phyloP scores from a whole-genome alignment of 2,329 filamentous ascomycete species.

The Clathrospora elynae region DNA sequence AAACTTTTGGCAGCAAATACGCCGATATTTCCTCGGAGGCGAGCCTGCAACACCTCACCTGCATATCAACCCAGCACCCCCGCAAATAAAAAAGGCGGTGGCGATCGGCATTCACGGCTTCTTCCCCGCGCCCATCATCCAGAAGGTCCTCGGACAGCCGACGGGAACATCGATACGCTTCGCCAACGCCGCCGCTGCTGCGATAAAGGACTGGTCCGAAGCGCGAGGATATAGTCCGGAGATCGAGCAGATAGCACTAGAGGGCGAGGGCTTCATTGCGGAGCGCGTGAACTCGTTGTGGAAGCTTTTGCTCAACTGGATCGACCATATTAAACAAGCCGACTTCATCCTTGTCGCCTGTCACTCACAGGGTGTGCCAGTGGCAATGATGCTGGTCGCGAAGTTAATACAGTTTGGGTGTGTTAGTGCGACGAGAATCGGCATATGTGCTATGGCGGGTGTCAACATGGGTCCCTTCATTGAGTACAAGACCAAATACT shows the following conservation, averaged over 20 bases:
- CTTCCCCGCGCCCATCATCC: constrained; percentile 83
- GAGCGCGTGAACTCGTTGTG: constrained; percentile 91
- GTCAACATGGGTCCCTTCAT: constrained; percentile 92
- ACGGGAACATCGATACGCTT: constrained; percentile 96
- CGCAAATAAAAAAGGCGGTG: constrained; percentile 80
- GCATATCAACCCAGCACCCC: constrained; percentile 69
- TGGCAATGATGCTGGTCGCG: constrained; percentile 87
- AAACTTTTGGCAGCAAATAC: constrained; percentile 53
- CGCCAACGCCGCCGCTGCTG: constrained; percentile 81
- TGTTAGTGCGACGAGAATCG: constrained; percentile 72
- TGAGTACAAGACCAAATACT: constrained; percentile 86
- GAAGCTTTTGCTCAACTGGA: constrained; percentile 94
- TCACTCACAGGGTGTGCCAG: constrained; percentile 94
- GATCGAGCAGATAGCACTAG: constrained; percentile 91
- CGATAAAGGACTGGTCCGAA: constrained; percentile 82
- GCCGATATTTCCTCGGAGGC: constrained; percentile 50
- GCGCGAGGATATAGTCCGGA: constrained; percentile 71
- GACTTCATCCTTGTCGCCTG: constrained; percentile 92
- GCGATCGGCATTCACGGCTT: constrained; percentile 95
- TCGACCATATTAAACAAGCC: constrained; percentile 83
- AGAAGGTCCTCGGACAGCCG: constrained; percentile 91
- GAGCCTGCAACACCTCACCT: constrained; percentile 69
- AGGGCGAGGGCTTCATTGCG: constrained; percentile 89
- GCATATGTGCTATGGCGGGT: constrained; percentile 87
- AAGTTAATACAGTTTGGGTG: constrained; percentile 92